Base-by-base conservation (phyloP, 768 basidiomycete species). In the Mycena floridula region DNA sequence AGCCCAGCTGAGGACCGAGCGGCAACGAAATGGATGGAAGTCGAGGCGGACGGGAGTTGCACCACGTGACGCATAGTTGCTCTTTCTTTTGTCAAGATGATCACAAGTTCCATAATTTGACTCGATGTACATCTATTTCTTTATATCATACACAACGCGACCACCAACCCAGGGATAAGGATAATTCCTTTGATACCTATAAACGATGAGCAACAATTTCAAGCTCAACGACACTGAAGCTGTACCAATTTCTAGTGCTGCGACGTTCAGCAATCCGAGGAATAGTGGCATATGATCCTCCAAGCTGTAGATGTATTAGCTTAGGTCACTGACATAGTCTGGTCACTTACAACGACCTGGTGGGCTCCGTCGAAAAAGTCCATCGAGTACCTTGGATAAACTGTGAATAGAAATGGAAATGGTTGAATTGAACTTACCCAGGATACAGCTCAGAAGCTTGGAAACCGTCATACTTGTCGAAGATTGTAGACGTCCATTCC, bases 301-400 rank as follows among this genome's bases (percentile, higher is more conserved):
- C 95, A 36, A 98, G 65, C 92, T 96, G 43, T 11, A 41, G 46
- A 36, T 30, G 27, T 13, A 51, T 7, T 16, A 20, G 30, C 37
- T 59, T 15, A 55, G 45, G 28, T 44, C 28, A 37, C 13, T 7
- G 47, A 23, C 43, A 2, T 13, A 16, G 36, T 20, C 37, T 15
- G 0, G 38, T 18, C 13, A 81, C 90, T 52, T 69, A 94, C 88
- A 60, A 96, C 90, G 22, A 94, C 81, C 42, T 81, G 79, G 61
- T 99, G 90, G 53, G 78, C 74, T 5, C 69, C 77, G 61, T 98
- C 96, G 60, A 91, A 92, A 67, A 98, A 98, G 66, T 98, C 95
- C 49, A 70, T 71, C 15, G 89, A 89, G 54, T 85, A 88, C 16
- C 84, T 86, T 55, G 21, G 4, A 48, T 21, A 24, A 43, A 44